Conservation (phyloP, 768 basidiomycete species). For the Piloderma croceum region DNA sequence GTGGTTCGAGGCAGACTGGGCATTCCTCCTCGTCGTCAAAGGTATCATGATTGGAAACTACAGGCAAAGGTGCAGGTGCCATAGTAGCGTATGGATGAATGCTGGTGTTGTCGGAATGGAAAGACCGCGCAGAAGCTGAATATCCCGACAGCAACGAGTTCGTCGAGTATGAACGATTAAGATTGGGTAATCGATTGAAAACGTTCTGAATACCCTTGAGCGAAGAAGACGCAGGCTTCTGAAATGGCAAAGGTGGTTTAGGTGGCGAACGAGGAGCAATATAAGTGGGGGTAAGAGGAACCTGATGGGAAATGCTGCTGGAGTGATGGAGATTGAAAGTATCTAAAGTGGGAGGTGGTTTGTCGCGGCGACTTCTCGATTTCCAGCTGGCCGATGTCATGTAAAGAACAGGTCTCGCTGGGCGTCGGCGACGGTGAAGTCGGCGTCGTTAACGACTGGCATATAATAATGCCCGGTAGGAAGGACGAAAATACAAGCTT, state of each 20-base stretch:
- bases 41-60: slow-evolving; percentile 59
- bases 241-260: background rate
- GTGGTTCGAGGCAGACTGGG: slow-evolving; percentile 93
- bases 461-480: too few relatives aligned
- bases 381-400: slow-evolving; percentile 40
- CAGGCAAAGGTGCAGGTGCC: slow-evolving; percentile 63
- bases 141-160: slow-evolving; percentile 45
- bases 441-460: too few relatives aligned
- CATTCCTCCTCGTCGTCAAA: slow-evolving; percentile 84
- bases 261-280: slow-evolving; percentile 33
- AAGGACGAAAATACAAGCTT: too few relatives aligned
- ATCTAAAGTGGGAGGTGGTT: slow-evolving; percentile 29
- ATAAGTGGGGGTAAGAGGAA: slow-evolving; percentile 43
- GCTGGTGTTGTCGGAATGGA: slow-evolving; percentile 29
- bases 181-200: slow-evolving; percentile 41
- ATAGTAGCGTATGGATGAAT: slow-evolving; percentile 55
- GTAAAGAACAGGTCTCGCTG: too few relatives aligned
- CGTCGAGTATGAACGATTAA: slow-evolving; percentile 39
- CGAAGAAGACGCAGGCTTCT: background rate
- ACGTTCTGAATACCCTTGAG: slow-evolving; percentile 39
- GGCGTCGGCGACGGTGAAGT: too few relatives aligned
- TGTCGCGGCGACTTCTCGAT: slow-evolving; percentile 26
- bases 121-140: slow-evolving; percentile 32
- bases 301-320: slow-evolving; percentile 23
- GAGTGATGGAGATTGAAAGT: slow-evolving; percentile 29